These are phyloP conservation scores for Symmetrospora coprosmae DNA, from an alignment of 768 basidiomycete species.

Conservation along the genomic window DNA sequence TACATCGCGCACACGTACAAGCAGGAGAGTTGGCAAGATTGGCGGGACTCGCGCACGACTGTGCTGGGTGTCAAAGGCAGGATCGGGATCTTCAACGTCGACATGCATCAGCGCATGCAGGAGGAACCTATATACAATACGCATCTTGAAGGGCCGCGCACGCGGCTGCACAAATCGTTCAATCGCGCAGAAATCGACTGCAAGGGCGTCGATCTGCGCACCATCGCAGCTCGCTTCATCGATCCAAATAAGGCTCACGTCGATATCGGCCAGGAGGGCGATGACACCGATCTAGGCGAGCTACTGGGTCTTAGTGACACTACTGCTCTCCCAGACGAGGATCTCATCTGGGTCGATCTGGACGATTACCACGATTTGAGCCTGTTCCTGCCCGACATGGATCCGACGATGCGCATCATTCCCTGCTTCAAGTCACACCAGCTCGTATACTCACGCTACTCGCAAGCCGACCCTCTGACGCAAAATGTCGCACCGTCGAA, in stretches of 20 bases:
- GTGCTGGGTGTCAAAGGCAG: conserved; percentile 75
- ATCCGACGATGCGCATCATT: conserved; percentile 54
- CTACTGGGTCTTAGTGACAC: neutral
- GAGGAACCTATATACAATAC: conserved; percentile 53
- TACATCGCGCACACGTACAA: conserved; percentile 77
- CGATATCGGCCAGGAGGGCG: conserved; percentile 32
- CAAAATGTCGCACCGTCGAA: conserved; percentile 41
- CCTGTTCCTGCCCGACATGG: conserved; percentile 45
- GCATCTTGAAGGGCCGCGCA: conserved; percentile 46
- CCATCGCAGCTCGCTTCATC: conserved; percentile 59
- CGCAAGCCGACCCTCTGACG: conserved; percentile 3
- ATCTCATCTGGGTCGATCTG: conserved; percentile 51
- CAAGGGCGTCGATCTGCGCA: conserved; percentile 60
- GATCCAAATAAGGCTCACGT: conserved; percentile 56
- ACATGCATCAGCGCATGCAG: conserved; percentile 82
- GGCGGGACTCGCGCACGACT: conserved; percentile 61
- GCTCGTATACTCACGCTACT: conserved; percentile 53
- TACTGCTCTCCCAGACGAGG: conserved; percentile 21
- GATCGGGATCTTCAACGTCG: conserved; percentile 66
- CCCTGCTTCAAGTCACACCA: conserved; percentile 64
- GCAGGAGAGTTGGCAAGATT: conserved; percentile 63
- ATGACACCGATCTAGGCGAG: conserved; percentile 29
- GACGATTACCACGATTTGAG: conserved; percentile 74
- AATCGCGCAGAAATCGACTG: conserved; percentile 73
- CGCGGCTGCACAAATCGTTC: conserved; percentile 63